Percentiles rank a stretch among this genome's conserved stretches.
Conservation (phyloP, 192 early-diverging fungal genomes). For the Podila epigama region DNA sequence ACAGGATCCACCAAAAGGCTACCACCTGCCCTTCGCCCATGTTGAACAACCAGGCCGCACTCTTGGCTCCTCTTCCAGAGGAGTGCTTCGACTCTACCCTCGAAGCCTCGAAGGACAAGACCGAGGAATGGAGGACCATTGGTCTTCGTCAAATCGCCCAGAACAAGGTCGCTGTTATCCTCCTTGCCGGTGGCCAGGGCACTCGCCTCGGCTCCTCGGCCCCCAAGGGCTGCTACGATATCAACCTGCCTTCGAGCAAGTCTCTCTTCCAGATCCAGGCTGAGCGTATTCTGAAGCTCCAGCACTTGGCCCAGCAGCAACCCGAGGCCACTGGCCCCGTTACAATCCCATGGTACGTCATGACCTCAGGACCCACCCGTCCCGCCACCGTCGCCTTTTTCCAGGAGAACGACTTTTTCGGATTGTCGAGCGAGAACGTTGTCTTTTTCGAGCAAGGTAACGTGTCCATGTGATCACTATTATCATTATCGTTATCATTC, state of each 20-base stretch:
- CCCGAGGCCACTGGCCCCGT: constrained; percentile 50
- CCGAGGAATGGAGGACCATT: constrained; percentile 70
- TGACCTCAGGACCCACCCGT: constrained; percentile 96
- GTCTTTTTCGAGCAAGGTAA: constrained; percentile 95
- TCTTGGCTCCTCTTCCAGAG: constrained; percentile 85
- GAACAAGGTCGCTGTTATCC: constrained; percentile 92
- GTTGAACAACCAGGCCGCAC: constrained; percentile 34
- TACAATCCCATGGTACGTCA: constrained; percentile 97
- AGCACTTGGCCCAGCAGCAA: constrained; percentile 63
- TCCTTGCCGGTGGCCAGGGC: constrained; percentile 93
- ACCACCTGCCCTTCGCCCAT: constrained; percentile 58
- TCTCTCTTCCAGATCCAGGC: constrained; percentile 94
- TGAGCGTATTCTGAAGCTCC: constrained; percentile 88
- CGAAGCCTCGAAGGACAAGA: constrained; percentile 58
- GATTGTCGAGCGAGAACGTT: constrained; percentile 83
- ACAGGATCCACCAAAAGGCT: constrained; percentile 84
- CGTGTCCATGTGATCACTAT: too few relatives aligned
- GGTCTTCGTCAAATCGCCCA: constrained; percentile 84
- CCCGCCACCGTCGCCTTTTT: constrained; percentile 82
- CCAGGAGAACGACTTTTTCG: constrained; percentile 85
- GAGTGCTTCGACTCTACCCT: constrained; percentile 71
- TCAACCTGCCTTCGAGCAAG: constrained; percentile 89
- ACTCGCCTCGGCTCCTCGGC: constrained; percentile 81
- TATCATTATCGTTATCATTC: too few relatives aligned
- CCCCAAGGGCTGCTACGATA: constrained; percentile 97